Evolutionary conservation across 176 grass and related monocot species (phyloP).

Genomic region (Oryza meridionalis): DNA sequence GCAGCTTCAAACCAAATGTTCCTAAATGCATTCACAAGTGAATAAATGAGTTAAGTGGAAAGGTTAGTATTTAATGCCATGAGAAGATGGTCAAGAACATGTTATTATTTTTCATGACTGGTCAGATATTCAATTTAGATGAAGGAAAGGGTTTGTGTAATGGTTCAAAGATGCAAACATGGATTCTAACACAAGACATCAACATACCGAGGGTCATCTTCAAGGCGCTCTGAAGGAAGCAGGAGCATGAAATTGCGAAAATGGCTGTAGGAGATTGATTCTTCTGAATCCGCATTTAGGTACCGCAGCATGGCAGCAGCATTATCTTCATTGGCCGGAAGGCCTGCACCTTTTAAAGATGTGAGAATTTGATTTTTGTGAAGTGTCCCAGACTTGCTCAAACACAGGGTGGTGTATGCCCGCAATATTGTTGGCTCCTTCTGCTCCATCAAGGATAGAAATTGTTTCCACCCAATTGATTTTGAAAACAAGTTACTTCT

Average conservation of each 20-base stretch:
- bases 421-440: slow-evolving; percentile 91
- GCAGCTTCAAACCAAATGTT: slow-evolving; percentile 99
- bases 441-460: slow-evolving; percentile 97
- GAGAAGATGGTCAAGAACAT: not conserved
- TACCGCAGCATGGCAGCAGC: slow-evolving; percentile 88
- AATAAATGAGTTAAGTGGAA: slow-evolving; percentile 40
- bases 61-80: slow-evolving; percentile 8
- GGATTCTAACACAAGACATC: not conserved
- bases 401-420: slow-evolving; percentile 89
- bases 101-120: slow-evolving; percentile 11
- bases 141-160: not conserved
- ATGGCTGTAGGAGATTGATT: slow-evolving; percentile 93
- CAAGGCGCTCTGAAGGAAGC: slow-evolving; percentile 91
- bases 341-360: slow-evolving; percentile 80
- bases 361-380: slow-evolving; percentile 92
- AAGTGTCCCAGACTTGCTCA: slow-evolving; percentile 97
- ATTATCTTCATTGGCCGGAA: slow-evolving; percentile 93
- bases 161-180: slow-evolving; percentile 25
- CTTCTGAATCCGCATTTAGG: slow-evolving; percentile 73
- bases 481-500: slow-evolving; percentile 91
- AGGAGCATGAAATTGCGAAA: slow-evolving; percentile 99
- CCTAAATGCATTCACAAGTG: slow-evolving; percentile 53
- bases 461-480: slow-evolving; percentile 97
- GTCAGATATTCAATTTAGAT: not conserved
- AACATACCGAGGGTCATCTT: slow-evolving; percentile 93